Percentiles rank a stretch among this genome's conserved stretches.
These are phyloP conservation scores for Hygrophorus russula DNA, from an alignment of 768 basidiomycete species.

Conservation along the genomic window DNA sequence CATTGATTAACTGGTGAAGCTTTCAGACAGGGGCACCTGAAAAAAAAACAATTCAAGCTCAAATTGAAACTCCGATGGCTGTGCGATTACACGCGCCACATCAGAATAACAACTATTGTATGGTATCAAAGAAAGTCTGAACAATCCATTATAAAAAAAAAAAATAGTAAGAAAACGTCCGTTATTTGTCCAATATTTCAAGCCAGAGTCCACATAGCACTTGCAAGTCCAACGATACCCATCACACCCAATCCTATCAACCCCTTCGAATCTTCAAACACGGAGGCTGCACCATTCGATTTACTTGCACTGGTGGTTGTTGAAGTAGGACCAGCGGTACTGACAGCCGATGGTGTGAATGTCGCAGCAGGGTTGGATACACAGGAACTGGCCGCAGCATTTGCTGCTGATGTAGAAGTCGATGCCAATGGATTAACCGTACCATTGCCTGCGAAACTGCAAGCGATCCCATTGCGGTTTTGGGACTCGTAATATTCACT, in stretches of 20 bases:
- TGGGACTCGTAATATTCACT: constrained; percentile 62
- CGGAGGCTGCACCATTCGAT: constrained; percentile 15
- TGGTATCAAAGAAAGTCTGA: neutral
- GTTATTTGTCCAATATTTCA: constrained; percentile 11
- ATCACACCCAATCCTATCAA: constrained; percentile 26
- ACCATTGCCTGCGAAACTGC: constrained; percentile 79
- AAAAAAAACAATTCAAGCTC: constrained; percentile 1
- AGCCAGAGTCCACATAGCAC: constrained; percentile 33
- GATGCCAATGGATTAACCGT: constrained; percentile 55
- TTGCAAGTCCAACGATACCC: constrained; percentile 23
- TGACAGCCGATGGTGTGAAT: constrained; percentile 45
- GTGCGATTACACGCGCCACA: neutral
- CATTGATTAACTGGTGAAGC: neutral
- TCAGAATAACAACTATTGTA: neutral
- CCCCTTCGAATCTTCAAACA: constrained; percentile 18
- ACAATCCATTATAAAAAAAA: too few species aligned
- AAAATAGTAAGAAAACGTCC: too few species aligned
- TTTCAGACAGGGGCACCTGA: neutral
- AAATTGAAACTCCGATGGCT: constrained; percentile 13
- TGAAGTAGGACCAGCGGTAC: constrained; percentile 16
- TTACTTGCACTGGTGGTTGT: constrained; percentile 12
- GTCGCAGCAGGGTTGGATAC: constrained; percentile 51
- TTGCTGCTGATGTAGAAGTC: constrained; percentile 33
- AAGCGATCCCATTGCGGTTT: constrained; percentile 47
- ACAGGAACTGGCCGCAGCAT: constrained; percentile 54